Evolutionary conservation across 1,284 basidiomycete genomes (phyloP).

Genomic region (Rhodotorula sp.): DNA sequence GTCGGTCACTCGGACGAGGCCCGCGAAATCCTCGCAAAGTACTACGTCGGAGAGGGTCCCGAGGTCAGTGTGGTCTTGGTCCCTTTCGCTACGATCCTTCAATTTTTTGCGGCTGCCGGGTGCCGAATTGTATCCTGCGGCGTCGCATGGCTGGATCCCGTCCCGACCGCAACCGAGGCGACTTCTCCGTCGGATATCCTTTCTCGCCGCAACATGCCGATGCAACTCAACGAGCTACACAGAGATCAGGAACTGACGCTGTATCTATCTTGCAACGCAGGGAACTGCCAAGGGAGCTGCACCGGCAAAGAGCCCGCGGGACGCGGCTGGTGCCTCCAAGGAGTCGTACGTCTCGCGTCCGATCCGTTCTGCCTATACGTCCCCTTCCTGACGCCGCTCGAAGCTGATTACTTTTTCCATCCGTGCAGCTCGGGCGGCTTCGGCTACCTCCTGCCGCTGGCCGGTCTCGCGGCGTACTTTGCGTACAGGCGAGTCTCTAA

Average conservation of each 20-base stretch:
- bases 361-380: neutral
- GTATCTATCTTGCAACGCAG: neutral
- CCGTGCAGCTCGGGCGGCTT: slow-evolving; percentile 52
- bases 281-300: slow-evolving; percentile 13
- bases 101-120: neutral
- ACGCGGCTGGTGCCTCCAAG: slow-evolving; percentile 3
- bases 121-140: too few species aligned
- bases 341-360: neutral
- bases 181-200: neutral
- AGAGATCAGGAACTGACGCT: neutral
- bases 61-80: slow-evolving; percentile 47
- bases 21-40: slow-evolving; percentile 71
- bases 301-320: slow-evolving; percentile 10
- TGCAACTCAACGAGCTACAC: too few species aligned
- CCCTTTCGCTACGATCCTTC: neutral
- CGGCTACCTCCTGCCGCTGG: slow-evolving; percentile 76
- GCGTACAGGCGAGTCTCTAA: slow-evolving; percentile 53
- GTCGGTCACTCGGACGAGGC: slow-evolving; percentile 99
- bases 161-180: neutral
- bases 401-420: fast-evolving
- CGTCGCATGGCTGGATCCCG: too few species aligned
- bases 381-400: neutral
- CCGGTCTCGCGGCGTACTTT: slow-evolving; percentile 71
- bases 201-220: neutral
- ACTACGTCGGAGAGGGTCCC: slow-evolving; percentile 56